These are phyloP conservation scores for Barnettozyma populi DNA, from an alignment of 805 yeast genomes.

Conservation along the genomic window DNA sequence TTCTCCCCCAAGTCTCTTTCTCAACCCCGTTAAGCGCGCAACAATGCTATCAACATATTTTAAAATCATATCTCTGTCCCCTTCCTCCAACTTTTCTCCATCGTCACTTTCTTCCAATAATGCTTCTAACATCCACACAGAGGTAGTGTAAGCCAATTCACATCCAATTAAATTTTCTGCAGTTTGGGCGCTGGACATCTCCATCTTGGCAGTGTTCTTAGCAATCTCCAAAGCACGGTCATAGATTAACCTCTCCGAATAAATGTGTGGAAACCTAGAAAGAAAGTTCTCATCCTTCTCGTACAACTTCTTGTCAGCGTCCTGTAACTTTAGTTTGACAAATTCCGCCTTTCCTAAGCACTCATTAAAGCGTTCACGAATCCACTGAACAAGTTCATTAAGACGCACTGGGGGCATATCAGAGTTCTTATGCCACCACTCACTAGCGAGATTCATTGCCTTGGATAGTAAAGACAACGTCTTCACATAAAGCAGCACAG, in stretches of 20 bases:
- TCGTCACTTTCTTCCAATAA: conserved; percentile 49
- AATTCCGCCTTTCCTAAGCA: conserved; percentile 84
- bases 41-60: conserved; percentile 80
- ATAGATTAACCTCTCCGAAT: conserved; percentile 82
- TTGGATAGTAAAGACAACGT: conserved; percentile 74
- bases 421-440: conserved; percentile 75
- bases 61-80: conserved; percentile 71
- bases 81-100: conserved; percentile 49
- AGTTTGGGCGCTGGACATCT: conserved; percentile 38
- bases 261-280: conserved; percentile 29
- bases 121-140: conserved; percentile 94
- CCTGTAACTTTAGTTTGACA: conserved; percentile 52
- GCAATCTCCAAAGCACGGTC: conserved; percentile 94
- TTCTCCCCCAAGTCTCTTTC: conserved; percentile 45
- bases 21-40: conserved; percentile 65
- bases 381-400: conserved; percentile 72
- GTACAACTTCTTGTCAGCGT: conserved; percentile 35
- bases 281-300: conserved; percentile 10
- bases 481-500: conserved; percentile 79
- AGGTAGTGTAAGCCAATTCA: conserved; percentile 83
- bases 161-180: conserved; percentile 57
- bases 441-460: conserved; percentile 81
- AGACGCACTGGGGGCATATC: conserved; percentile 35
- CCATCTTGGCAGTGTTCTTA: conserved; percentile 85
- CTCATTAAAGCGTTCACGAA: conserved; percentile 82